Conservation (phyloP, 108 stramenopile genomes). For the Discostella pseudostelligera region DNA sequence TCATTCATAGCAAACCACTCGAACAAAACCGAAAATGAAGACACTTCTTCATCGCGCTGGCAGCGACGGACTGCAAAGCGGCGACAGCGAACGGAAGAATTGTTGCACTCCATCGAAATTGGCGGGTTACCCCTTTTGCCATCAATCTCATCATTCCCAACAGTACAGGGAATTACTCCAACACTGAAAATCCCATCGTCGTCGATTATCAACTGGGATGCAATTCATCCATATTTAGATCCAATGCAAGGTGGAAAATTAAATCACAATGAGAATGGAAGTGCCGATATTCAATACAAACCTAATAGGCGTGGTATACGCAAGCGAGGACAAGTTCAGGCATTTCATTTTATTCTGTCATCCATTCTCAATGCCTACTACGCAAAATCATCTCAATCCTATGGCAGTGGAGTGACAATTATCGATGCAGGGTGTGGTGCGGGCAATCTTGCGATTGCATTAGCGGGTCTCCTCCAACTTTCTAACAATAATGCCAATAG, state of each 20-base stretch:
- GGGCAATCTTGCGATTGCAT: constrained; percentile 31
- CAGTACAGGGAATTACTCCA: constrained; percentile 3
- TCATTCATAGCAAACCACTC: too few species aligned
- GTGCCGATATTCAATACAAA: too few species aligned
- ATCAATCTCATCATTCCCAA: not conserved
- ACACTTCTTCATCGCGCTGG: constrained; percentile 18
- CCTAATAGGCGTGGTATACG: constrained; percentile 30
- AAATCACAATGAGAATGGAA: not conserved
- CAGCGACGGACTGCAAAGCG: constrained; percentile 34
- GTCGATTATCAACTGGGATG: constrained; percentile 28
- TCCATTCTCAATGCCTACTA: constrained; percentile 10
- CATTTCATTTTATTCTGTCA: constrained; percentile 35
- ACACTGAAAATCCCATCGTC: constrained; percentile 18
- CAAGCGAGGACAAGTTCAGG: constrained; percentile 38
- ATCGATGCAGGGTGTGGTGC: constrained; percentile 44
- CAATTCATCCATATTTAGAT: constrained; percentile 22
- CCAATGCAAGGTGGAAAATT: constrained; percentile 40
- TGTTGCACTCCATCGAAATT: constrained; percentile 23
- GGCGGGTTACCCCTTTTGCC: not conserved
- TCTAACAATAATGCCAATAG: not conserved
- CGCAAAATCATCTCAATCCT: not conserved
- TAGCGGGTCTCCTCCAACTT: constrained; percentile 24
- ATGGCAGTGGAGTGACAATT: constrained; percentile 12
- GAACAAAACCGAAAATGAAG: too few species aligned
- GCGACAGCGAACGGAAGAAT: constrained; percentile 28